Base-by-base conservation (phyloP, 163 green algal genomes). In the Volvox carteri region DNA sequence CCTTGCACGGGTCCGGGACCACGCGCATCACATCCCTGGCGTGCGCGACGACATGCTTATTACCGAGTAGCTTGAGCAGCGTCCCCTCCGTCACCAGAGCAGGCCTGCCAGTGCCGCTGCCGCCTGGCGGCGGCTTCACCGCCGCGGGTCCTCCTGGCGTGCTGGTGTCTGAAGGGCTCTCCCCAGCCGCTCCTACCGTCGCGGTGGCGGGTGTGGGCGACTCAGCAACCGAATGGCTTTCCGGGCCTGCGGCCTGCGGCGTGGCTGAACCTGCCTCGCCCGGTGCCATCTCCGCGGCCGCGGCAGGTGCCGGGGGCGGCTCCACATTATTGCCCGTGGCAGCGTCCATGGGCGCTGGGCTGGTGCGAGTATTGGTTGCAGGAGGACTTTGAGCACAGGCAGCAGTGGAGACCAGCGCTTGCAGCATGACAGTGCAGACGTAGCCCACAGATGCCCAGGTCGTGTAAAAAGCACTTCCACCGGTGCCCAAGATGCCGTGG, bases 31-130 rank as follows among this genome's bases (percentile, higher is more conserved):
- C 81, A 11, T 81, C 50, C 37, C 39, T 72, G 11, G 83, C 83
- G 68, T 46, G 83, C 68, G 37, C 28, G 12, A 74, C 28, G 48
- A 88, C 68, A 50, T 88, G 83, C 68, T 88, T 88, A 28, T 88
- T 58, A 23, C 35, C 35, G 0, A 88, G 68, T 25, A 81, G 37
- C 37, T 74, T 81, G 4, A 88, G 19, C 48, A 88, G 0, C 25
- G 41, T 19, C 7, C 65, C 83, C 67, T 88, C 83, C 11, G 83
- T 88, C 0, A 67, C 83, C 23, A 88, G 35, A 18, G 83, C 83
- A 2, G 83, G 83, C 62, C 39, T 68, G 33, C 35, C 11, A 39
- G 35, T 52, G 9, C 65, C 81, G 5, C 58, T 33, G 30, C 79
- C 44, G 46, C 46, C 33, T 2, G 14, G 9, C 18, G 44, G 25